Conservation (phyloP, 768 basidiomycete species). For the Rhodosporidiobolus sp. region DNA sequence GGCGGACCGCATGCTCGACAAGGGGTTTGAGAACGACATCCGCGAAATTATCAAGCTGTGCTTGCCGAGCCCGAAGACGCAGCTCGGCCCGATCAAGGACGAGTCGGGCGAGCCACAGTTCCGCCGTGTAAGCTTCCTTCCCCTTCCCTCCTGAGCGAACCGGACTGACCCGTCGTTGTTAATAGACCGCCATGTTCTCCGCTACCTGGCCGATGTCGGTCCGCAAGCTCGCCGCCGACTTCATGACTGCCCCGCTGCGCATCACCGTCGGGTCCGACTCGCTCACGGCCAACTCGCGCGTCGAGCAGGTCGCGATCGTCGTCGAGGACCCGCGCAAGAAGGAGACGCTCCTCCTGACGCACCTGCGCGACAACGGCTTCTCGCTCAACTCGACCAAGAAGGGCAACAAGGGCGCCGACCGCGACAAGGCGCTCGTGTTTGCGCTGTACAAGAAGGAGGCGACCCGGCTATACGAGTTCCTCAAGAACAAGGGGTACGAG, state of each 20-base stretch:
- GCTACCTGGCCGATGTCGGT: conserved; percentile 98
- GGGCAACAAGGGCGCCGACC: conserved; percentile 54
- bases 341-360: conserved; percentile 39
- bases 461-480: conserved; percentile 75
- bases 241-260: conserved; percentile 76
- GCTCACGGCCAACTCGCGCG: conserved; percentile 84
- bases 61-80: conserved; percentile 50
- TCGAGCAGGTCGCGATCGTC: conserved; percentile 62
- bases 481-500: conserved; percentile 66
- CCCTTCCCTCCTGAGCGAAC: background rate
- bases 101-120: conserved; percentile 29
- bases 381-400: conserved; percentile 53
- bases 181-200: conserved; percentile 57
- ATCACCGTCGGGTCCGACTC: conserved; percentile 96
- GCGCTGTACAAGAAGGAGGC: conserved; percentile 96
- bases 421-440: conserved; percentile 67
- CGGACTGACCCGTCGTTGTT: background rate
- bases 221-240: conserved; percentile 78
- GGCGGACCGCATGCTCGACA: conserved; percentile 97
- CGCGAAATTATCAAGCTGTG: conserved; percentile 76
- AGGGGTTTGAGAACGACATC: conserved; percentile 97
- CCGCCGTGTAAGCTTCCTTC: conserved; percentile 49
- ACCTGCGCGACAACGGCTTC: conserved; percentile 42
- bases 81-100: conserved; percentile 41
- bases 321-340: conserved; percentile 41